A percentile compares a stretch with the other conserved stretches of the same genome.
Conservation (phyloP, 495 filamentous ascomycete genomes). For the Podospora australis region DNA sequence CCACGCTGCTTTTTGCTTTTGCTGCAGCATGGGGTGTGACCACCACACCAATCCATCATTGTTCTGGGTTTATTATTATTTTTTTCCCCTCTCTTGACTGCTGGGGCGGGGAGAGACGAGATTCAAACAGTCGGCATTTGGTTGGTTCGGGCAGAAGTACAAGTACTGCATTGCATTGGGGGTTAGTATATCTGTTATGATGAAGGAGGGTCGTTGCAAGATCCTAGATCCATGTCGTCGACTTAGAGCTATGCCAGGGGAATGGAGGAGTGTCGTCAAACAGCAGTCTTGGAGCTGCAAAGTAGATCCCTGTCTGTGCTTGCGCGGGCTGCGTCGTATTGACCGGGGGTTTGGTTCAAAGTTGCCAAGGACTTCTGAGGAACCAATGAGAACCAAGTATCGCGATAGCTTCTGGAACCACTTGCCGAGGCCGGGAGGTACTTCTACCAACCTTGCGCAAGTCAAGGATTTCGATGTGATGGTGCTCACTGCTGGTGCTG, state of each 20-base stretch:
- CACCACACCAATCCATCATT: too few species aligned
- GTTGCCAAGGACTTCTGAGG: slow-evolving; percentile 14
- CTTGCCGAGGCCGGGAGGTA: slow-evolving; percentile 23
- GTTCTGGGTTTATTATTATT: too few species aligned
- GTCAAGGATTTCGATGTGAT: slow-evolving; percentile 4
- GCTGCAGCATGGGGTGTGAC: too few species aligned
- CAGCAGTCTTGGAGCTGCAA: slow-evolving; percentile 20
- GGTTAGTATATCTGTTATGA: slow-evolving; percentile 25
- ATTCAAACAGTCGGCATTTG: slow-evolving; percentile 22
- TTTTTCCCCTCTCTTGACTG: not conserved
- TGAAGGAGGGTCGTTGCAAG: slow-evolving; percentile 19
- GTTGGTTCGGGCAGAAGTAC: slow-evolving; percentile 16
- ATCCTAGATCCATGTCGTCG: slow-evolving; percentile 31
- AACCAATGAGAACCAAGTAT: slow-evolving; percentile 20
- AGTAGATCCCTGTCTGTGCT: slow-evolving; percentile 30
- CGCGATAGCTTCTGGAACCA: slow-evolving; percentile 24
- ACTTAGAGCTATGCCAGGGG: slow-evolving; percentile 20
- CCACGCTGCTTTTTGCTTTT: too few species aligned
- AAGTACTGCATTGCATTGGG: slow-evolving; percentile 18
- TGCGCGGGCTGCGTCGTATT: slow-evolving; percentile 23
- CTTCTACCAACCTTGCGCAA: slow-evolving; percentile 9
- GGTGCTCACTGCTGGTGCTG: not conserved
- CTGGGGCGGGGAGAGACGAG: slow-evolving; percentile 8
- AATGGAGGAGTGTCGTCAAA: slow-evolving; percentile 26
- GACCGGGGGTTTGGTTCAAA: slow-evolving; percentile 22